These are phyloP conservation scores for Triglochin maritima DNA, from an alignment of 106 monocot genomes.

Conservation along the genomic window DNA sequence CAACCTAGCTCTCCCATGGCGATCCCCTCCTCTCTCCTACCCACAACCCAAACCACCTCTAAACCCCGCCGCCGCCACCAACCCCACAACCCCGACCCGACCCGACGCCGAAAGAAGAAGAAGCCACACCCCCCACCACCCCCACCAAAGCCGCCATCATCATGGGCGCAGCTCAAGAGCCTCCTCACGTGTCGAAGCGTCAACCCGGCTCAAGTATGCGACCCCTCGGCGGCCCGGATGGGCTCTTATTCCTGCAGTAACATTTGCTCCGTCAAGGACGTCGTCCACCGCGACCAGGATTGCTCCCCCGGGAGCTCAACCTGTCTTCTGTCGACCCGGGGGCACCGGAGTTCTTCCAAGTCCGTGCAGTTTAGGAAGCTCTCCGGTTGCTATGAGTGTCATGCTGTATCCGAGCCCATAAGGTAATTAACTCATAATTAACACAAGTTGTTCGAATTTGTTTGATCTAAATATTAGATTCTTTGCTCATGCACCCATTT, in stretches of 20 bases:
- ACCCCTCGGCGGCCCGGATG: constrained; percentile 16
- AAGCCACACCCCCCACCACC: constrained; percentile 3
- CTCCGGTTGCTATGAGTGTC: constrained; percentile 85
- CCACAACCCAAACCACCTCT: neutral
- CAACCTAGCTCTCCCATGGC: too few species aligned
- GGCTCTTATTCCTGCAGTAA: constrained; percentile 32
- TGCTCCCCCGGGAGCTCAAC: constrained; percentile 21
- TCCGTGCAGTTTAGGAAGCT: constrained; percentile 37
- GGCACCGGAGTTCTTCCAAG: neutral
- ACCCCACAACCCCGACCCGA: neutral
- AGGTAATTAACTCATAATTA: neutral
- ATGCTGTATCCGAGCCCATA: constrained; percentile 28
- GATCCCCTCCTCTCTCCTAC: neutral
- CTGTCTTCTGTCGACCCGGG: neutral
- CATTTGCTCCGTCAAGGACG: constrained; percentile 48
- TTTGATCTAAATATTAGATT: too few species aligned
- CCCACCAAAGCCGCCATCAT: constrained; percentile 18
- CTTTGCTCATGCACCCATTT: too few species aligned
- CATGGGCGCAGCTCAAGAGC: constrained; percentile 65
- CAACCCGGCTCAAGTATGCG: constrained; percentile 14
- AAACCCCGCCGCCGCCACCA: neutral
- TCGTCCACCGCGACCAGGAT: constrained; percentile 26
- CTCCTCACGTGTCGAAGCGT: constrained; percentile 49
- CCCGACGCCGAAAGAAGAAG: neutral
- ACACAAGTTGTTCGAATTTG: too few species aligned